phyloP scores from a whole-genome alignment of 208 protist genomes.

The Leishmania turanica region DNA sequence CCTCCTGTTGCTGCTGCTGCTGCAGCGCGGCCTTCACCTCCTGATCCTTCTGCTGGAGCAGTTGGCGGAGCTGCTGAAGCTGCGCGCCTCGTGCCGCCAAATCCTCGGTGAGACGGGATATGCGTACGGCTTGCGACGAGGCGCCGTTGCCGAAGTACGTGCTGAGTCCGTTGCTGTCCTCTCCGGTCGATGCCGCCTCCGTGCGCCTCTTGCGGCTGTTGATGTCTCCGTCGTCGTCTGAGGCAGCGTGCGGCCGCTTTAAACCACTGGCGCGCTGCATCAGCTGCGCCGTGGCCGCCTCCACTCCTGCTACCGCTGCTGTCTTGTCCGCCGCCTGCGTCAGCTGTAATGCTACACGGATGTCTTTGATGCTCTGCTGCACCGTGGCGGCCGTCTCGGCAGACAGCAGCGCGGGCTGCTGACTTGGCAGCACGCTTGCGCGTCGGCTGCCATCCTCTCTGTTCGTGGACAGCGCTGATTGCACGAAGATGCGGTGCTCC shows the following conservation, averaged over 20 bases:
- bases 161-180: conserved; percentile 2
- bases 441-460: conserved; percentile 20
- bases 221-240: conserved; percentile 10
- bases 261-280: conserved; percentile 23
- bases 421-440: conserved; percentile 22
- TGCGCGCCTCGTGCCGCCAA: conserved; percentile 30
- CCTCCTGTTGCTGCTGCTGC: conserved; percentile 43
- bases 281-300: neutral
- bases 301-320: neutral
- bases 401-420: conserved; percentile 36
- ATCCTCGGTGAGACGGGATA: conserved; percentile 38
- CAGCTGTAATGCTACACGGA: conserved; percentile 41
- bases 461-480: conserved; percentile 47
- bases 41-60: conserved; percentile 61
- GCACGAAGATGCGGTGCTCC: conserved; percentile 71
- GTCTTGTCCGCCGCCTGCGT: neutral
- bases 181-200: conserved; percentile 8
- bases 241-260: conserved; percentile 21
- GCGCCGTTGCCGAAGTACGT: conserved; percentile 23
- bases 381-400: conserved; percentile 44
- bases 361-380: conserved; percentile 40
- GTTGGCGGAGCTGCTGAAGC: conserved; percentile 56
- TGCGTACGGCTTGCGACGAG: conserved; percentile 25
- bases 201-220: neutral
- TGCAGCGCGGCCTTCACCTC: conserved; percentile 55